Conservation (phyloP, 345 rosid genomes). For the Streptanthus diversifolius region DNA sequence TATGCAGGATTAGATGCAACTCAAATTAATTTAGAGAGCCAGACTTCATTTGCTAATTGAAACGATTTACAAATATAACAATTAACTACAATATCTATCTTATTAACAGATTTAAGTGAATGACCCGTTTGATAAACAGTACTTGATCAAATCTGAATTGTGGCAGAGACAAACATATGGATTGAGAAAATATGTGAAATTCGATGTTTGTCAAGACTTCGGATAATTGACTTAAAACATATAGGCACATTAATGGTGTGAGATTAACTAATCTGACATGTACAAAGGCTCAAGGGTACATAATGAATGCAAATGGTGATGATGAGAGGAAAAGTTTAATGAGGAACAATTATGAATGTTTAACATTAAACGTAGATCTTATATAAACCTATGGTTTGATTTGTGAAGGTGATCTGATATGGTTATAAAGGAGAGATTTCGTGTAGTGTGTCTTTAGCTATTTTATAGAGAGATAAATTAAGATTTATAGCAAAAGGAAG, state of each 20-base stretch:
- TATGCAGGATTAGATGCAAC: not conserved
- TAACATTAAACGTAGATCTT: not conserved
- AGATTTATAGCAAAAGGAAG: not conserved
- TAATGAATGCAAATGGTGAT: not conserved
- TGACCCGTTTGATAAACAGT: not conserved
- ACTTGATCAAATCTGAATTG: not conserved
- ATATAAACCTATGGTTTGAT: not conserved
- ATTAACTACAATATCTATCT: not conserved
- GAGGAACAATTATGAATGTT: not conserved
- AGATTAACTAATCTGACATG: not conserved
- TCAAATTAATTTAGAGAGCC: not conserved
- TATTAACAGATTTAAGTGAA: not conserved
- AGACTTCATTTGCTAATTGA: not conserved
- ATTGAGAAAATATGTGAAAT: not conserved
- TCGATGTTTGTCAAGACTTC: not conserved
- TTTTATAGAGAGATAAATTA: not conserved
- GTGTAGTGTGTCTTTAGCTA: not conserved
- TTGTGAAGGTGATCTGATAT: not conserved
- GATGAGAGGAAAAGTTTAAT: not conserved
- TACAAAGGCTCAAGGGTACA: not conserved
- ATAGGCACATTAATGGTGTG: not conserved
- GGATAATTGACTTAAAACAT: not conserved
- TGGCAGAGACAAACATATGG: not conserved
- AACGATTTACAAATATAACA: not conserved
- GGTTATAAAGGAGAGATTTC: not conserved